Percentiles rank a stretch among this genome's conserved stretches.
phyloP scores from a whole-genome alignment of 768 basidiomycete genomes.

The Suillus cothurnatus region DNA sequence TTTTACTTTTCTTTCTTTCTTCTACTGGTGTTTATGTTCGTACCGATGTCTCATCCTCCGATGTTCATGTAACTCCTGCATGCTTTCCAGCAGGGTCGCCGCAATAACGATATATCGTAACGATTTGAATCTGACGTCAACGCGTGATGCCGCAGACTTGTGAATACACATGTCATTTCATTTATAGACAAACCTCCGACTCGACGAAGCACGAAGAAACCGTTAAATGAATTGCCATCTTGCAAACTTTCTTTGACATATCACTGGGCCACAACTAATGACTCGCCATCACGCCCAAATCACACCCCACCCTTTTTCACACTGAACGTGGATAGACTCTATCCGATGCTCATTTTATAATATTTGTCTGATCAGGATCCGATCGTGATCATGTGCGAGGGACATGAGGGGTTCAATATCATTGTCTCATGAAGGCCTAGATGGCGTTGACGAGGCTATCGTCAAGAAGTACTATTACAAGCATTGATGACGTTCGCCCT shows the following conservation, averaged over 20 bases:
- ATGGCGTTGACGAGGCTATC: not conserved
- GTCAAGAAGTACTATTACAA: not conserved
- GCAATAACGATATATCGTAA: not conserved
- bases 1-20: not conserved
- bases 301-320: not conserved
- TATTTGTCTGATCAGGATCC: slow-evolving; percentile 1
- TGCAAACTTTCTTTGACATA: slow-evolving; percentile 4
- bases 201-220: not conserved
- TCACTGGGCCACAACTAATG: not conserved
- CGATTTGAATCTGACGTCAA: not conserved
- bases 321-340: not conserved
- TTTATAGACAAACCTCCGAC: not conserved
- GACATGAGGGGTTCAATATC: not conserved
- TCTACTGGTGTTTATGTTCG: not conserved
- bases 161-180: slow-evolving; percentile 1
- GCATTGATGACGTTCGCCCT: not conserved
- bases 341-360: not conserved
- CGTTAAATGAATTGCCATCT: not conserved
- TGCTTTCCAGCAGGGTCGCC: not conserved
- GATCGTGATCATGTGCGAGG: slow-evolving; percentile 4
- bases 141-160: not conserved
- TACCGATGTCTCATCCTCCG: not conserved
- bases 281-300: not conserved
- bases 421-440: not conserved
- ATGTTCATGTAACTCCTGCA: not conserved